Percentiles rank a stretch among this genome's conserved stretches.
phyloP scores from a whole-genome alignment of 495 filamentous ascomycete genomes.

The Penicillium odoratum region DNA sequence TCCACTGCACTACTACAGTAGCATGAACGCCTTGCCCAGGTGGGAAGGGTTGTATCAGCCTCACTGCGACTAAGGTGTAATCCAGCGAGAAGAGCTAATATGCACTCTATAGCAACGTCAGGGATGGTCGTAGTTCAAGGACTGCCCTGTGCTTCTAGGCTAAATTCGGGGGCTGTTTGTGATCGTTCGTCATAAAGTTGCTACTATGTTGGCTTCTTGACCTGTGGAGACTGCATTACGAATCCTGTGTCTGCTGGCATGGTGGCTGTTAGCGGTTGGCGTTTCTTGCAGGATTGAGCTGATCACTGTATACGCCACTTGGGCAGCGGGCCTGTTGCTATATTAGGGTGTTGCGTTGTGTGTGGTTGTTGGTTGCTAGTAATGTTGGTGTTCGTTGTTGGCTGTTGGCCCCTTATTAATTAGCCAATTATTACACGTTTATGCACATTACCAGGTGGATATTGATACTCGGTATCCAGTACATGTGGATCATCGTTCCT shows the following conservation, averaged over 20 bases:
- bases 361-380: neutral
- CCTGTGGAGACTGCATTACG: conserved; percentile 1
- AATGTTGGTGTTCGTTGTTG: too few relatives aligned
- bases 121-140: neutral
- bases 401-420: neutral
- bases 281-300: neutral
- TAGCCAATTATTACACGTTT: neutral
- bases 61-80: neutral
- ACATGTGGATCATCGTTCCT: neutral
- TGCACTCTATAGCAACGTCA: neutral
- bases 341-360: neutral
- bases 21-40: neutral
- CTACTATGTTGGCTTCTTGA: neutral
- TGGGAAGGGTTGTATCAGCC: neutral
- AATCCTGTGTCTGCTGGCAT: neutral
- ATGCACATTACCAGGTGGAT: neutral
- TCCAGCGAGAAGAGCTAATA: neutral
- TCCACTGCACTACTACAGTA: conserved; percentile 1
- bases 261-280: neutral
- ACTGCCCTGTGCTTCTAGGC: neutral
- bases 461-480: neutral
- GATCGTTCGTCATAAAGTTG: neutral
- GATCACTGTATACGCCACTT: neutral
- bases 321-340: neutral
- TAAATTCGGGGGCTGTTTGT: neutral